phyloP scores from a whole-genome alignment of 805 yeast genomes.

The Tetrapisispora pingtungensis region DNA sequence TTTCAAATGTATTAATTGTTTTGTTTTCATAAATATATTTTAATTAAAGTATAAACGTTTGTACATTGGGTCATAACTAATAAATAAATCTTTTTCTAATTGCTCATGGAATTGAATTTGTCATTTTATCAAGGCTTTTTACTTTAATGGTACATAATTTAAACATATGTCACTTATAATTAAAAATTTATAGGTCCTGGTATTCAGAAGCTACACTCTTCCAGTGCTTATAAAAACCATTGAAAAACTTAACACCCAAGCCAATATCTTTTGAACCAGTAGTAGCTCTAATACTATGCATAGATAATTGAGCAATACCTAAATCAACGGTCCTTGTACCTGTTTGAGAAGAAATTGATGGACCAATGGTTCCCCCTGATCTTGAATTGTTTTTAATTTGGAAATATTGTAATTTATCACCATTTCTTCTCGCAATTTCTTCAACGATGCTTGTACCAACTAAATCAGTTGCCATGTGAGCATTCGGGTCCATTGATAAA shows the following conservation, averaged over 20 bases:
- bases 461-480: constrained; percentile 75
- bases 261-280: constrained; percentile 72
- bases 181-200: too few species aligned
- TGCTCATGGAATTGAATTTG: too few species aligned
- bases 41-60: too few species aligned
- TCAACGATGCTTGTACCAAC: constrained; percentile 62
- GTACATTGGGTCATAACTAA: too few species aligned
- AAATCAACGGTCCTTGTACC: constrained; percentile 72
- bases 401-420: constrained; percentile 65
- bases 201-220: constrained; percentile 34
- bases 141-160: too few species aligned
- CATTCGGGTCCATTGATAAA: constrained; percentile 65
- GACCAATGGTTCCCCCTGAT: constrained; percentile 88
- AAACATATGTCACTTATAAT: too few species aligned
- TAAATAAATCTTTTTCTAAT: too few species aligned
- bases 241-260: constrained; percentile 61
- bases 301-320: constrained; percentile 75
- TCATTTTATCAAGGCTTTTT: too few species aligned
- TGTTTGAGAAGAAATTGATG: constrained; percentile 48
- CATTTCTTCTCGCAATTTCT: constrained; percentile 56
- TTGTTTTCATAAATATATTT: too few species aligned
- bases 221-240: constrained; percentile 62
- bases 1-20: too few species aligned
- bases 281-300: constrained; percentile 81
- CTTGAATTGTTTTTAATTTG: constrained; percentile 79